phyloP scores from a whole-genome alignment of 306 rosid species.

The Pyrus communis region DNA sequence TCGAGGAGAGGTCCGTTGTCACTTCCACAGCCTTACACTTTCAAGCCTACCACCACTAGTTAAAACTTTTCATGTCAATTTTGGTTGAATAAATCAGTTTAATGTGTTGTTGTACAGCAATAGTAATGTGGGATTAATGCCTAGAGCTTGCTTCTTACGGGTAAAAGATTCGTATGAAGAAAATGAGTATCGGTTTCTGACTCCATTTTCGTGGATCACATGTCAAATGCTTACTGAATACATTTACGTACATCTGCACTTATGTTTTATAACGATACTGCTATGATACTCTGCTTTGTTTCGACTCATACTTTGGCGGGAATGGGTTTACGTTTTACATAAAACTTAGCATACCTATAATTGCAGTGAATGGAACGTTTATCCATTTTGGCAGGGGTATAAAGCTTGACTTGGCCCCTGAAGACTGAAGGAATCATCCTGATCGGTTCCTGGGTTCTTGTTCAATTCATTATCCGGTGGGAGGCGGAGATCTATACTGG shows the following conservation, averaged over 20 bases:
- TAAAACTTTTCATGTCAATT: background rate
- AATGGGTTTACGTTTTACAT: background rate
- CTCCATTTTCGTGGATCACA: background rate
- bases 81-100: constrained; percentile 4
- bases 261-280: background rate
- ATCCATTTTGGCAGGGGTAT: constrained; percentile 28
- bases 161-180: background rate
- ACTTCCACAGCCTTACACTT: constrained; percentile 63
- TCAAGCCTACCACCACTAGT: constrained; percentile 31
- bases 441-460: background rate
- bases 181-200: background rate
- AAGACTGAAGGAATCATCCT: background rate
- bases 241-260: too few species aligned
- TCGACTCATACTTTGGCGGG: background rate
- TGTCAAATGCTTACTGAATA: background rate
- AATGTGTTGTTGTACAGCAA: constrained; percentile 1
- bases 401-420: constrained; percentile 21
- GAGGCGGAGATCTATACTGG: background rate
- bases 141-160: background rate
- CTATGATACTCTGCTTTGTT: background rate
- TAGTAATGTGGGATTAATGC: background rate
- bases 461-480: background rate
- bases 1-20: constrained; percentile 79
- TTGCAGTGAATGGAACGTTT: constrained; percentile 4
- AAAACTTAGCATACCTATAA: background rate